A percentile compares a stretch with the other conserved stretches of the same genome.
These are phyloP conservation scores for Sphaerulina vaccinii DNA, from an alignment of 2,329 filamentous ascomycete species.

Conservation along the genomic window DNA sequence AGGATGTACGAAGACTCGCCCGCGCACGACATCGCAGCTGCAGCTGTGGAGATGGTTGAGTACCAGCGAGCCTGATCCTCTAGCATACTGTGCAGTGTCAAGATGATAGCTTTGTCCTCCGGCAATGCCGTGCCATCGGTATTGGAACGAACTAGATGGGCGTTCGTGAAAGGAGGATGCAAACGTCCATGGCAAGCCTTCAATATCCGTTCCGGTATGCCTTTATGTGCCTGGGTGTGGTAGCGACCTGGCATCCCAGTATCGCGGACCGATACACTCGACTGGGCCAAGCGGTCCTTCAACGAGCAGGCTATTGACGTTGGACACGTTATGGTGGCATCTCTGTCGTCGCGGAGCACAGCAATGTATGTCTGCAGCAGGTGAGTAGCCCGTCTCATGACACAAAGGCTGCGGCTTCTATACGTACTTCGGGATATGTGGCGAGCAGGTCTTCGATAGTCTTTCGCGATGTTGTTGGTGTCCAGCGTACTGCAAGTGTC, in stretches of 20 bases:
- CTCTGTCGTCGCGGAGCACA: slow-evolving; percentile 5
- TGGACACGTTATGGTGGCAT: slow-evolving; percentile 6
- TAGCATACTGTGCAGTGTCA: slow-evolving; percentile 7
- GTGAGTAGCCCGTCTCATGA: background rate
- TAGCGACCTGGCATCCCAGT: slow-evolving; percentile 8
- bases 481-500: slow-evolving; percentile 6
- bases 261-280: background rate
- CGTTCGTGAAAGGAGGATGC: background rate
- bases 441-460: slow-evolving; percentile 1
- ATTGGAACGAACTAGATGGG: slow-evolving; percentile 7
- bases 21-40: background rate
- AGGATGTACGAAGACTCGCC: background rate
- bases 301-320: background rate
- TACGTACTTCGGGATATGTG: slow-evolving; percentile 1
- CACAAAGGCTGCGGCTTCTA: background rate
- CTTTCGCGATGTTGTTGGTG: background rate
- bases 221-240: background rate
- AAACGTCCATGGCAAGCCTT: background rate
- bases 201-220: background rate
- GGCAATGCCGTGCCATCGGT: background rate
- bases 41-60: slow-evolving; percentile 2
- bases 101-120: background rate
- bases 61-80: slow-evolving; percentile 11
- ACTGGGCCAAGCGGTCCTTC: background rate
- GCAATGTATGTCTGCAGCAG: slow-evolving; percentile 1